Evolutionary conservation across 2,329 filamentous ascomycete species (phyloP).

Genomic region (Triangularia verruculosa): DNA sequence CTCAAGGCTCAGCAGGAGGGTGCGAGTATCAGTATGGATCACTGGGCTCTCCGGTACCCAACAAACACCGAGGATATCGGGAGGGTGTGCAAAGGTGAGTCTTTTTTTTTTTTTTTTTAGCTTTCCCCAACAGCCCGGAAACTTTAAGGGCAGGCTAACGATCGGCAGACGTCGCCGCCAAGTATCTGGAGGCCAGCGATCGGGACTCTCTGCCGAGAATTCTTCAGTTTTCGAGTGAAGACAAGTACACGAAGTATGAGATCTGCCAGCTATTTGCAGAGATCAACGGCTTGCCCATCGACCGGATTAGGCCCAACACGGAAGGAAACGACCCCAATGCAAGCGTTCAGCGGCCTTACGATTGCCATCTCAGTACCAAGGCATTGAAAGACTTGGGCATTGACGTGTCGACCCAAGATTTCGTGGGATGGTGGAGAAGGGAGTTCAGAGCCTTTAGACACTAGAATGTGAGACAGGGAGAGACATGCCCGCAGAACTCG

Average conservation of each 20-base stretch:
- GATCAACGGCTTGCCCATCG: slow-evolving; percentile 71
- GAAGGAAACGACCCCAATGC: slow-evolving; percentile 70
- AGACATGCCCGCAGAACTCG: not conserved
- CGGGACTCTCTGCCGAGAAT: slow-evolving; percentile 60
- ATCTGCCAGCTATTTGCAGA: slow-evolving; percentile 77
- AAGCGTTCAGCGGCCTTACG: slow-evolving; percentile 75
- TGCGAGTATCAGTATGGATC: slow-evolving; percentile 71
- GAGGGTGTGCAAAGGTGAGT: slow-evolving; percentile 66
- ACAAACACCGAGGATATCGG: slow-evolving; percentile 87
- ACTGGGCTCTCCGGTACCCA: slow-evolving; percentile 80
- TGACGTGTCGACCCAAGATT: slow-evolving; percentile 70
- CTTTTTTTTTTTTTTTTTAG: not conserved
- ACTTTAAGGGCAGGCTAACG: slow-evolving; percentile 3
- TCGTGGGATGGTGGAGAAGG: slow-evolving; percentile 76
- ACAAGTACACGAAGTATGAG: slow-evolving; percentile 84
- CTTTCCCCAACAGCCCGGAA: not conserved
- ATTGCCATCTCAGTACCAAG: slow-evolving; percentile 81
- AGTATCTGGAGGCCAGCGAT: slow-evolving; percentile 57
- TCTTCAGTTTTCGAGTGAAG: slow-evolving; percentile 84
- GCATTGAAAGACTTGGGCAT: slow-evolving; percentile 71
- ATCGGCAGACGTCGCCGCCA: slow-evolving; percentile 61
- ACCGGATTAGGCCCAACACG: slow-evolving; percentile 65
- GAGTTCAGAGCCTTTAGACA: slow-evolving; percentile 58
- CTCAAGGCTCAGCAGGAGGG: slow-evolving; percentile 67
- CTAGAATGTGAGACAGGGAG: slow-evolving; percentile 28